Base-by-base conservation (phyloP, 345 rosid species). In the Kandelia obovata region DNA sequence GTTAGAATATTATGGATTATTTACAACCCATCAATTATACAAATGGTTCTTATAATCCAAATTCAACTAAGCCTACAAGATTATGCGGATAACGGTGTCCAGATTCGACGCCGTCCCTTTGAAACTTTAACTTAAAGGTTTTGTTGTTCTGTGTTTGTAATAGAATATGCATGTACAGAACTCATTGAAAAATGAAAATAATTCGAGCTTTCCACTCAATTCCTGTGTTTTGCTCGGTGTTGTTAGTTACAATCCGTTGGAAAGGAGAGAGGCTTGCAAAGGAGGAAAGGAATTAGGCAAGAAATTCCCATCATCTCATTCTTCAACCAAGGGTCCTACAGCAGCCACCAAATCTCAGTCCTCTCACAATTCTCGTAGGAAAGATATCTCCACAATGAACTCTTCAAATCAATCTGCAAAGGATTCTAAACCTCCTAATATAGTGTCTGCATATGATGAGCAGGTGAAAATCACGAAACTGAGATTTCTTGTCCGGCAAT, bases 271-370 rank as follows among this genome's bases (percentile, higher is more conserved):
- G 77, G 73, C 91, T 67, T 75, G 83, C 82, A 95, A 83, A 71
- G 98, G 99, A 73, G 99, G 96, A 11, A 95, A 90, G 80, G 98
- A 95, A 71, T 81, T 84, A 32, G 75, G 68, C 79, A 95, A 86
- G 81, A 92, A 90, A 83, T 73, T 84, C 67, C 81, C 84, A 72
- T 66, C 83, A 35, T 70, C 92, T 27, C 96, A 86, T 62, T 69
- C 92, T 70, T 82, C 98, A 60, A 66, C 69, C 71, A 95, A 86
- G 75, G 75, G 75, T 72, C 77, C 87, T 58, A 77, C 89, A 37
- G 83, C 79, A 74, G 83, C 91, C 47, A 71, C 89, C 61, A 88
- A 73, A 78, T 81, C 87, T 67, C 85, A 83, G 17, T 79, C 97
- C 39, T 82, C 85, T 11, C 89, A 86, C 47, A 80, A 66, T 74